Base-by-base conservation (phyloP, 305 asterid genomes). In the Caryopteris hybrid region DNA sequence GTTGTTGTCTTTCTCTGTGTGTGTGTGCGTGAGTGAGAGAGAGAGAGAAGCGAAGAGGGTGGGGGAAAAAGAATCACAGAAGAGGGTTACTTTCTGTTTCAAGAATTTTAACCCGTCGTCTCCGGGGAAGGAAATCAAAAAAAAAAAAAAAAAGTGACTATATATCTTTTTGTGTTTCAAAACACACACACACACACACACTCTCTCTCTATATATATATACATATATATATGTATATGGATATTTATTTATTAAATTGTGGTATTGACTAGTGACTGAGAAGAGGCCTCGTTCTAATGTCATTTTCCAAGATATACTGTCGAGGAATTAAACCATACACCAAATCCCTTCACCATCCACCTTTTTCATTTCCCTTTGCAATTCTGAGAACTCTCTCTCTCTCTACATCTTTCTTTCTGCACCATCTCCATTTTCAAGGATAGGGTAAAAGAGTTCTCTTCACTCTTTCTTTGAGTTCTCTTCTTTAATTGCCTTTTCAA, bases 271-370 rank as follows among this genome's bases (percentile, higher is more conserved):
- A 73, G 79, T 43, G 74, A 79, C 73, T 69, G 81, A 79, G 74
- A 73, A 77, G 64, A 68, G 72, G 74, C 63, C 77, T 66, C 60
- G 65, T 82, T 85, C 84, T 84, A 84, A 78, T 88, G 98, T 92
- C 98, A 81, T 86, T 88, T 83, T 92, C 96, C 81, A 48, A 88
- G 86, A 86, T 86, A 92, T 83, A 86, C 95, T 87, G 86, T 84
- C 86, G 82, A 83, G 88, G 87, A 88, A 85, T 74, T 77, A 83
- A 86, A 74, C 83, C 82, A 84, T 59, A 79, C 84, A 81, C 81
- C 84, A 71, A 73, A 70, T 67, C 53, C 69, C 71, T 52, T 66
- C 75, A 62, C 79, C 70, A 43, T 62, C 62, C 41, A 59, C 57
- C 75, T 67, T 31, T 61, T 23, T 42, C 41, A 14, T 66, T 38